These are phyloP conservation scores for Amanita rimosa DNA, from an alignment of 768 basidiomycete species.

Conservation along the genomic window DNA sequence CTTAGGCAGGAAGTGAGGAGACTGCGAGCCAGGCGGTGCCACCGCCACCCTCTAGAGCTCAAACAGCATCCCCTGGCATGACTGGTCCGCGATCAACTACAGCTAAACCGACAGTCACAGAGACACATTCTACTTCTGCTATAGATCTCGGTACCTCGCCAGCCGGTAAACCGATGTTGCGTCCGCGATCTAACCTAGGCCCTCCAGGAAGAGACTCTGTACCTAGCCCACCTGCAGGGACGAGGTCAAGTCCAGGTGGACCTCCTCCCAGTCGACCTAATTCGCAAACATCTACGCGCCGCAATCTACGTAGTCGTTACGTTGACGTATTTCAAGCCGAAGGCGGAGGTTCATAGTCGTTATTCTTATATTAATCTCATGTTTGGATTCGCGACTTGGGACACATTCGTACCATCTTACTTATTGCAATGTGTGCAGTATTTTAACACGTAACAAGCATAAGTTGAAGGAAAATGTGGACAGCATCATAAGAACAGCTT, in stretches of 20 bases:
- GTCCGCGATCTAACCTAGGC: slow-evolving; percentile 55
- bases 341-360: slow-evolving; percentile 14
- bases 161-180: slow-evolving; percentile 38
- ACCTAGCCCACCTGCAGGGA: slow-evolving; percentile 34
- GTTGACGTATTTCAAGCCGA: slow-evolving; percentile 82
- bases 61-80: slow-evolving; percentile 74
- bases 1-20: slow-evolving; percentile 47
- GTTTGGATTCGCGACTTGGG: slow-evolving; percentile 5
- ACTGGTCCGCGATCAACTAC: slow-evolving; percentile 20
- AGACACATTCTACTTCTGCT: slow-evolving; percentile 27
- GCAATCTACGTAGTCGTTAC: slow-evolving; percentile 72
- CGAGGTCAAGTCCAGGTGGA: slow-evolving; percentile 34
- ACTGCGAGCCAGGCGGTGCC: slow-evolving; percentile 39
- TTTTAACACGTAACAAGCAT: background rate
- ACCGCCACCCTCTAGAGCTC: slow-evolving; percentile 76
- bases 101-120: slow-evolving; percentile 29
- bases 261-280: slow-evolving; percentile 42
- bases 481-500: slow-evolving; percentile 53
- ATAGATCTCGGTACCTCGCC: slow-evolving; percentile 47
- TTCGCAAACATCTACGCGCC: slow-evolving; percentile 53
- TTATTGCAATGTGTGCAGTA: slow-evolving; percentile 1
- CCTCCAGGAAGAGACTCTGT: slow-evolving; percentile 36
- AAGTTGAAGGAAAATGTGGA: background rate
- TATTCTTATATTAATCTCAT: slow-evolving; percentile 3
- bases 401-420: slow-evolving; percentile 5